Evolutionary conservation across 106 monocot genomes (phyloP).

Genomic region (Allium sativum): DNA sequence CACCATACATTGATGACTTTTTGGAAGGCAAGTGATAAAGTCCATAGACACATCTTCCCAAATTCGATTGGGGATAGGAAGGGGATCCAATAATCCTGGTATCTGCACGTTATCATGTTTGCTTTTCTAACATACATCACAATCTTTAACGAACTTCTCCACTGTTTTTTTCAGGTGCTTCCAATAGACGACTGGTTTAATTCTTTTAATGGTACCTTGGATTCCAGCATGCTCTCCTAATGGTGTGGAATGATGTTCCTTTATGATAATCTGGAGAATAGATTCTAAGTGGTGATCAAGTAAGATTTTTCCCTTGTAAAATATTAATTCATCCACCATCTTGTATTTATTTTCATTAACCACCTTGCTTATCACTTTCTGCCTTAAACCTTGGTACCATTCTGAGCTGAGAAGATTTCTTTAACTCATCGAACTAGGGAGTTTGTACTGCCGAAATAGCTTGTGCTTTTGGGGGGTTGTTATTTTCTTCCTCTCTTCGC

Average conservation of each 20-base stretch:
- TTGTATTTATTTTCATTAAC: not conserved
- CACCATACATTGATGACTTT: not conserved
- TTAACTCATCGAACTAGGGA: too few species aligned
- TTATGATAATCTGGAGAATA: too few species aligned
- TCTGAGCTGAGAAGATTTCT: too few species aligned
- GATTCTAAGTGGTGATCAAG: not conserved
- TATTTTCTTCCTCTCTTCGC: not conserved
- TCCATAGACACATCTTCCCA: not conserved
- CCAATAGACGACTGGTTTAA: not conserved
- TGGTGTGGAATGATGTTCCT: too few species aligned
- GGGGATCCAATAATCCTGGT: not conserved
- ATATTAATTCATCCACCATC: not conserved
- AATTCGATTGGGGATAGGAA: not conserved
- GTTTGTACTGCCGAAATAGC: not conserved
- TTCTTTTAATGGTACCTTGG: not conserved
- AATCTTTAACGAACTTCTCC: too few species aligned
- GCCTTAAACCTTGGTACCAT: too few species aligned
- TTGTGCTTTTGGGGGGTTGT: not conserved
- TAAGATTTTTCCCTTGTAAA: not conserved
- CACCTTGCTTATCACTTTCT: not conserved
- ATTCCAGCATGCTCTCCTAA: not conserved
- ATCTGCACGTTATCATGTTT: not conserved
- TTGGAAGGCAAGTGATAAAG: not conserved
- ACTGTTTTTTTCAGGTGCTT: not conserved
- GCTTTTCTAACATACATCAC: not conserved